Evolutionary conservation across 2,329 filamentous ascomycete genomes (phyloP), one percentile per base, ranked within the genome.

Genomic region (Coniochaeta sp.): DNA sequence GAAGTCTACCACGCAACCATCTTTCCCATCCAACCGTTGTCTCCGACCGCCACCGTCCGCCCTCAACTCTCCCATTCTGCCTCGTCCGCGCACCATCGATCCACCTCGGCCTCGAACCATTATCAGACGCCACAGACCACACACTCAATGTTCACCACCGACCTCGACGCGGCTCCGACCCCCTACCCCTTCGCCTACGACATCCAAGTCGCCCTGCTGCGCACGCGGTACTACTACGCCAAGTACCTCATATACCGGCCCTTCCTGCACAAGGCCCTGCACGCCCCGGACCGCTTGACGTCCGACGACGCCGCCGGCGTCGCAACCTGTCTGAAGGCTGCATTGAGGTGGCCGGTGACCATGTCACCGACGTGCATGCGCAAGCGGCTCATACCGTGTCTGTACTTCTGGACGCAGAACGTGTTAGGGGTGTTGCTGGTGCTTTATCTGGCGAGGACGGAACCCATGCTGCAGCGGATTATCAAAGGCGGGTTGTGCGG

Each of bases 391-490:
- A 72, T 87, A 0, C 84, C 84, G 0, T 80, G 81, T 60, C 66
- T 83, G 1, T 87, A 85, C 67, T 82, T 84, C 59, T 87, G 84
- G 80, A 83, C 82, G 9, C 83, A 87, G 64, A 85, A 85, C 62
- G 76, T 87, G 47, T 75, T 87, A 52, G 81, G 81, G 3, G 80
- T 86, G 26, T 72, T 88, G 26, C 66, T 87, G 54, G 73, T 87
- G 19, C 67, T 87, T 38, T 79, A 83, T 50, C 73, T 86, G 63
- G 81, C 80, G 14, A 75, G 74, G 19, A 79, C 81, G 60, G 79
- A 82, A 52, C 76, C 77, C 1, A 77, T 81, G 60, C 67, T 88
- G 43, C 66, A 71, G 26, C 71, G 76, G 24, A 82, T 87, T 60
- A 75, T 81, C 44, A 22, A 22, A 24, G 47, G 72, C 74, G 16